Evolutionary conservation across 2,329 filamentous ascomycete genomes (phyloP).

Genomic region (Rhynchosporium agropyri): DNA sequence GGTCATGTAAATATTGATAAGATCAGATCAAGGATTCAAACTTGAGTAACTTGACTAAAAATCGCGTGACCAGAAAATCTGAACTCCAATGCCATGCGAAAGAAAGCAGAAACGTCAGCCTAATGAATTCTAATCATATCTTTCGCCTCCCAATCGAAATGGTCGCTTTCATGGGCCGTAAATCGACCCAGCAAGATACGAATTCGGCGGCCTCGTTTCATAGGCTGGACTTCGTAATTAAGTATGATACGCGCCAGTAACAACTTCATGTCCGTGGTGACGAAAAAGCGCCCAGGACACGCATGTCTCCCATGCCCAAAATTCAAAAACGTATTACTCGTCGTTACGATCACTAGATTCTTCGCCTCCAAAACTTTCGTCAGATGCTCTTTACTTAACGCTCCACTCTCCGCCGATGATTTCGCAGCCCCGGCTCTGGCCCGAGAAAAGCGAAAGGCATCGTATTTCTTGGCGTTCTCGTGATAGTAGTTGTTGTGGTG

Average conservation of each 20-base stretch:
- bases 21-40: too few species aligned
- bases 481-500: constrained; percentile 32
- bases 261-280: constrained; percentile 31
- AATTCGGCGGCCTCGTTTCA: constrained; percentile 21
- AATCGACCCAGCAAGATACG: constrained; percentile 22
- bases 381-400: constrained; percentile 15
- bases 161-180: constrained; percentile 28
- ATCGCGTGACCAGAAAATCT: too few species aligned
- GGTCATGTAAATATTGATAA: too few species aligned
- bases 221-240: constrained; percentile 32
- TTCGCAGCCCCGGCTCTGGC: constrained; percentile 14
- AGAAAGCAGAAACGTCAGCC: too few species aligned
- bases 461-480: constrained; percentile 26
- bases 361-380: constrained; percentile 25
- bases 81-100: too few species aligned
- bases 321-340: constrained; percentile 26
- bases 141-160: constrained; percentile 27
- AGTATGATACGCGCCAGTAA: constrained; percentile 30
- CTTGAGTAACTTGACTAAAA: too few species aligned
- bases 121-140: constrained; percentile 45
- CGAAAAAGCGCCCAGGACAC: constrained; percentile 33
- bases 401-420: background rate
- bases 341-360: constrained; percentile 28
- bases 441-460: constrained; percentile 31
- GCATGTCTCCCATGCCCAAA: constrained; percentile 33